A percentile compares a stretch with the other conserved stretches of the same genome.
Evolutionary conservation across 1,284 basidiomycete species (phyloP).

Genomic region (Leucocoprinus gongylophorus): DNA sequence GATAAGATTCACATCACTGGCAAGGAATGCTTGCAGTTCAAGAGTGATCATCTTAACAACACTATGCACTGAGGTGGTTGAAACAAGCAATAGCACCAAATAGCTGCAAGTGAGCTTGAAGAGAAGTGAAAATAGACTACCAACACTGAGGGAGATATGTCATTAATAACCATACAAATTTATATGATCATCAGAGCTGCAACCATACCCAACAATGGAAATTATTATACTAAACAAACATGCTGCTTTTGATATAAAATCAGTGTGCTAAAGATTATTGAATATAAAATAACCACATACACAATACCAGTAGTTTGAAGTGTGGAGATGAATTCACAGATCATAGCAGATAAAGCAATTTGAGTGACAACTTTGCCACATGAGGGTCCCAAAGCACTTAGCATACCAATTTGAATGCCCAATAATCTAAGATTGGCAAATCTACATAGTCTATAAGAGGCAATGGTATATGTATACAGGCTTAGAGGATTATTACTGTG

Average conservation of each 20-base stretch:
- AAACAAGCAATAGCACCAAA: no score
- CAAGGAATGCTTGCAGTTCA: no score
- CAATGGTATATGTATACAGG: conserved; percentile 70
- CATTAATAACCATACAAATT: background rate
- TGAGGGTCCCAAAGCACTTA: conserved; percentile 77
- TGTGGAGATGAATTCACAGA: conserved; percentile 74
- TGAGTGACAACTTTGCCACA: conserved; percentile 64
- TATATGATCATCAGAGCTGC: background rate
- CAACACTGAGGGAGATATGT: no score
- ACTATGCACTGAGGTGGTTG: no score
- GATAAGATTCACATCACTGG: no score
- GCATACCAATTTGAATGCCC: conserved; percentile 88
- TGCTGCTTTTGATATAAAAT: conserved; percentile 8
- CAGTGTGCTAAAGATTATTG: background rate
- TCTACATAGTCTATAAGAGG: conserved; percentile 80
- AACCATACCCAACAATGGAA: background rate
- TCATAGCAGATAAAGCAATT: conserved; percentile 71
- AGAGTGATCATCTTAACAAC: no score
- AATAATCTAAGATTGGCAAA: conserved; percentile 85
- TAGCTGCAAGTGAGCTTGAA: no score
- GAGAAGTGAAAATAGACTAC: no score
- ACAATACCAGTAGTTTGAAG: conserved; percentile 69
- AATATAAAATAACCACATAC: conserved; percentile 30
- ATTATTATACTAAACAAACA: conserved; percentile 11
- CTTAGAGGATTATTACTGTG: conserved; percentile 47